These are phyloP conservation scores for Sporopachydermia quercuum DNA, from an alignment of 805 yeast genomes.

Conservation along the genomic window DNA sequence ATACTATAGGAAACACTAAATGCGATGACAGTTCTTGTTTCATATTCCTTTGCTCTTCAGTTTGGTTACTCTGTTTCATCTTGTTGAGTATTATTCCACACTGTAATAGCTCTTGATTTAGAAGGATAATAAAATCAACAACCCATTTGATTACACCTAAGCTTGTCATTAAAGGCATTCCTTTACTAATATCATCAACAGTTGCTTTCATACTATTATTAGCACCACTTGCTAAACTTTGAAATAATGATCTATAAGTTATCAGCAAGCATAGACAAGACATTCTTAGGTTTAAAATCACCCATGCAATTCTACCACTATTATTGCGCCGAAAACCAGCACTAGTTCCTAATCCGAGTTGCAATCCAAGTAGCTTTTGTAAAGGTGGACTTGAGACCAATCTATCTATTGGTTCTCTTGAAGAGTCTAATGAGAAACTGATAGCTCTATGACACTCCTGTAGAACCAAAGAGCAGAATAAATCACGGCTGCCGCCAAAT, in stretches of 20 bases:
- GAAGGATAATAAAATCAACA: slow-evolving; percentile 56
- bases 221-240: slow-evolving; percentile 32
- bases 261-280: slow-evolving; percentile 58
- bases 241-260: slow-evolving; percentile 41
- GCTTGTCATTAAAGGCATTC: slow-evolving; percentile 23
- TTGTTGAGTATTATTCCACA: slow-evolving; percentile 16
- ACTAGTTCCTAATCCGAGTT: slow-evolving; percentile 44
- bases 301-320: slow-evolving; percentile 39
- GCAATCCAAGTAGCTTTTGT: slow-evolving; percentile 57
- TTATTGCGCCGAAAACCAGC: slow-evolving; percentile 29
- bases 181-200: slow-evolving; percentile 14
- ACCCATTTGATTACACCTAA: slow-evolving; percentile 83
- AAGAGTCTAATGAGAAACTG: slow-evolving; percentile 53
- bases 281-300: slow-evolving; percentile 51
- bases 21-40: slow-evolving; percentile 3
- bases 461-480: slow-evolving; percentile 29
- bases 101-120: slow-evolving; percentile 50
- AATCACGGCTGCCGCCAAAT: slow-evolving; percentile 13
- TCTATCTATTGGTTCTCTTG: slow-evolving; percentile 64
- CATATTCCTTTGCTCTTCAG: neutral
- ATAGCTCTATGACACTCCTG: slow-evolving; percentile 65
- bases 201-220: slow-evolving; percentile 15
- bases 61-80: slow-evolving; percentile 5
- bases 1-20: slow-evolving; percentile 19
- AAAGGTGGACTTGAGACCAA: slow-evolving; percentile 63